Base-by-base conservation (phyloP, 805 yeast species). In the Kuraishia ogatae region DNA sequence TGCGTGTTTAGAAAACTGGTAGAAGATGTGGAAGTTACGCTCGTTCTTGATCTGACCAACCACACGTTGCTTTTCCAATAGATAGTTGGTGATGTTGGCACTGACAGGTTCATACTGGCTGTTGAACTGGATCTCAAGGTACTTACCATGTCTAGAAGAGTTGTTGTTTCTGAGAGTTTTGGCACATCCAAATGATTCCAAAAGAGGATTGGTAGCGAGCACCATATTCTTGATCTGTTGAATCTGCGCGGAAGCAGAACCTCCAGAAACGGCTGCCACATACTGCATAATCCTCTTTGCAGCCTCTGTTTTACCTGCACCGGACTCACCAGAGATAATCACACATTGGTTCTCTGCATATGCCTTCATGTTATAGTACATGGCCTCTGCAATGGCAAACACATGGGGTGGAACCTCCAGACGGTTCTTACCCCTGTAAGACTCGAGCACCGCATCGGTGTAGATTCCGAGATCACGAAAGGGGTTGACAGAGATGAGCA, bases 351-450 rank as follows among this genome's bases (percentile, higher is more conserved):
- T 90, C 64, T 94, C 98, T 57, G 87, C 83, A 71, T 94, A 94
- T 0, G 96, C 87, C 71, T 92, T 92, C 84, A 94, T 80, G 69
- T 93, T 89, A 72, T 94, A 93, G 71, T 87, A 94, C 96, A 94
- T 91, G 39, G 96, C 74, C 71, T 94, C 99, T 11, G 99, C 99
- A 64, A 94, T 91, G 54, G 98, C 97, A 71, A 86, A 94, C 29
- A 94, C 99, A 71, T 94, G 99, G 2, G 99, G 99, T 19, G 98
- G 96, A 28, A 88, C 97, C 72, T 94, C 99, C 57, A 94, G 76
- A 64, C 99, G 79, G 70, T 94, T 94, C 69, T 92, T 91, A 58
- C 97, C 97, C 69, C 84, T 83, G 66, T 94, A 94, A 20, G 86
- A 76, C 56, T 82, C 81, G 60, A 93, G 74, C 1, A 84, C 84